Evolutionary conservation across 2,329 filamentous ascomycete genomes (phyloP).

Genomic region (Elsinoe arachidis): DNA sequence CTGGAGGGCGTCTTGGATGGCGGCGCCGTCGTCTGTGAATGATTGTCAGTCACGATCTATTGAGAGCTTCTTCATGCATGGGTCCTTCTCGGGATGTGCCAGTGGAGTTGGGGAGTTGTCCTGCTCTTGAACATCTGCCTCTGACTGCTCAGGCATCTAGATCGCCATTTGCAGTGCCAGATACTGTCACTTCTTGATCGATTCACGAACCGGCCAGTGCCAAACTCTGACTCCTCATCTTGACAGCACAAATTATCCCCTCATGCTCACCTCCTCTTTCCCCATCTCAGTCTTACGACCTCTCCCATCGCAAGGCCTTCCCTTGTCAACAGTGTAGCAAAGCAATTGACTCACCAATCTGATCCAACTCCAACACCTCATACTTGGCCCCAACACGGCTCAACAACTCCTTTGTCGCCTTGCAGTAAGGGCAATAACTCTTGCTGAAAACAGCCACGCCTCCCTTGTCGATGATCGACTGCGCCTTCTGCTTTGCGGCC

Average conservation of each 20-base stretch:
- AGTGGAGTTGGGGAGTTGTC: no score
- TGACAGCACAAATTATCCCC: no score
- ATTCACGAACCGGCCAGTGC: no score
- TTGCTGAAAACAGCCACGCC: slow-evolving; percentile 93
- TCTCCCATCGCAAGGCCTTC: no score
- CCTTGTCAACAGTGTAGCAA: no score
- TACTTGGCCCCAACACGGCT: slow-evolving; percentile 62
- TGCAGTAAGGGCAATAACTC: slow-evolving; percentile 92
- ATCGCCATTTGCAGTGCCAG: no score
- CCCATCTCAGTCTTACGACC: no score
- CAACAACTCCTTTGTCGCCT: slow-evolving; percentile 65
- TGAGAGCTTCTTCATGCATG: not conserved
- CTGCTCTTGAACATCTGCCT: no score
- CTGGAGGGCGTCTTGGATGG: slow-evolving; percentile 72
- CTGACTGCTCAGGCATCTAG: no score
- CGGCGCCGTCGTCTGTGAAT: slow-evolving; percentile 64
- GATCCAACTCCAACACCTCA: slow-evolving; percentile 72
- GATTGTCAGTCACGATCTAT: not conserved
- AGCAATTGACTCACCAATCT: slow-evolving; percentile 55
- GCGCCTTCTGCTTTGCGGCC: slow-evolving; percentile 72
- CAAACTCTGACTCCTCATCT: no score
- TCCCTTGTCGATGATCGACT: slow-evolving; percentile 83
- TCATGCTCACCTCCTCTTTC: no score
- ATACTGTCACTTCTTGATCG: no score
- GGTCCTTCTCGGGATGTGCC: not conserved